Base-by-base conservation (phyloP, 2,329 filamentous ascomycete species). In the Aspergillus sp. region DNA sequence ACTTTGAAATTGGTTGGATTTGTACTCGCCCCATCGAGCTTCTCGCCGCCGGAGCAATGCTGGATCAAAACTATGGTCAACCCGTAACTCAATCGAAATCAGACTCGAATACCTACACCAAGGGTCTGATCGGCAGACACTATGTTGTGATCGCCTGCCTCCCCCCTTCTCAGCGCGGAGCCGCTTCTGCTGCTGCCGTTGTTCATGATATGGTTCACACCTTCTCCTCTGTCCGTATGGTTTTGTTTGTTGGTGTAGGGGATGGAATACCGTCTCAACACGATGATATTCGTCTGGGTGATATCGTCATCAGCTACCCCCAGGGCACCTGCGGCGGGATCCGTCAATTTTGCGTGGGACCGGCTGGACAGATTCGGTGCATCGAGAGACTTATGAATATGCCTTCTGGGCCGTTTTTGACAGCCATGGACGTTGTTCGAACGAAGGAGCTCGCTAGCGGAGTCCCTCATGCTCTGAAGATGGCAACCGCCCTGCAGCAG, bases 241-340 rank as follows among this genome's bases (percentile, higher is more conserved):
- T 57, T 10, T 23, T 66, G 23, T 53, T 64, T 47, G 58, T 66
- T 16, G 58, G 62, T 40, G 45, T 63, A 17, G 61, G 61, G 6
- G 70, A 69, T n/a, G 64, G 60, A 10, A 56, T 64, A 4, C 65
- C 64, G 1, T 62, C 52, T 5, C 36, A 38, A 21, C 20, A 42
- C n/a, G 23, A 58, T 32, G 61, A 70, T 53, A 67, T 69, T 9
- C 58, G 64, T 7, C 61, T 69, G 7, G 65, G 66, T 14, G 65
- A 70, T 59, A 54, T 69, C 7, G 65, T 66, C 20, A 55, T 69
- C 16, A 63, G 62, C 32, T 50, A 50, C 31, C 64, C 64, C 13
- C 6, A 45, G 1, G 52, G 47, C 3, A 51, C 34, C 4, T 51
- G 45, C 25, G 57, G 62, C 4, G 64, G 63, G 11, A 62, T 68